phyloP scores from a whole-genome alignment of 768 basidiomycete species.

The Mycena rosella region DNA sequence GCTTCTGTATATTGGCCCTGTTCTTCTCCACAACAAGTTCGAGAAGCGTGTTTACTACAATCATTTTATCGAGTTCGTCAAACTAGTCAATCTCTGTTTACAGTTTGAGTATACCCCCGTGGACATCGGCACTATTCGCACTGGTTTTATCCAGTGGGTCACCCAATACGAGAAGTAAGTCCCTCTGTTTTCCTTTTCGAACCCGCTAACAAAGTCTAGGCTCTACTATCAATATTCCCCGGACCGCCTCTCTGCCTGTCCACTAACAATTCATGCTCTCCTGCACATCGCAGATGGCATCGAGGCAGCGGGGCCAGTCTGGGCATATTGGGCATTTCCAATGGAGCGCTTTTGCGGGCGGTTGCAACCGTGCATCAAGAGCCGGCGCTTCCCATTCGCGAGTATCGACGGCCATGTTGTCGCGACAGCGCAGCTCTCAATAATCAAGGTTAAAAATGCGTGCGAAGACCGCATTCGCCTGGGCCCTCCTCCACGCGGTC shows the following conservation, averaged over 20 bases:
- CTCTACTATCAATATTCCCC: slow-evolving; percentile 45
- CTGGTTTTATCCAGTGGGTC: slow-evolving; percentile 48
- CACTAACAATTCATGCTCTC: slow-evolving; percentile 47
- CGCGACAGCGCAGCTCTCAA: neutral
- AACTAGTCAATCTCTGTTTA: slow-evolving; percentile 47
- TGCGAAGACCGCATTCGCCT: too few species aligned
- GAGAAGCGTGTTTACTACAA: too few species aligned
- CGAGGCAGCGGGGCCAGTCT: slow-evolving; percentile 1
- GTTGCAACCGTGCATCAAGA: neutral
- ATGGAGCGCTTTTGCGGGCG: slow-evolving; percentile 16
- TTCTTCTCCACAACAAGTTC: too few species aligned
- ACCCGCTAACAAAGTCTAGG: slow-evolving; percentile 21
- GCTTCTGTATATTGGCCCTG: too few species aligned
- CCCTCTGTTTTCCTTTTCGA: too few species aligned
- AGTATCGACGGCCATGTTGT: neutral
- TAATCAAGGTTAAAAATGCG: too few species aligned
- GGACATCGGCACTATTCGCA: slow-evolving; percentile 38
- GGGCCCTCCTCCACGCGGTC: too few species aligned
- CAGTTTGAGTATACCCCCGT: slow-evolving; percentile 41
- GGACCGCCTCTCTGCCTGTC: slow-evolving; percentile 42
- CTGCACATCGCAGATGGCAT: slow-evolving; percentile 24
- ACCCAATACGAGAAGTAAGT: slow-evolving; percentile 48
- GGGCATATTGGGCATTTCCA: slow-evolving; percentile 14
- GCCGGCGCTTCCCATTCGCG: neutral
- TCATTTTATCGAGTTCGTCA: too few species aligned